Evolutionary conservation across 2,329 filamentous ascomycete species (phyloP).

Genomic region (Dryadomyces quercivorus): DNA sequence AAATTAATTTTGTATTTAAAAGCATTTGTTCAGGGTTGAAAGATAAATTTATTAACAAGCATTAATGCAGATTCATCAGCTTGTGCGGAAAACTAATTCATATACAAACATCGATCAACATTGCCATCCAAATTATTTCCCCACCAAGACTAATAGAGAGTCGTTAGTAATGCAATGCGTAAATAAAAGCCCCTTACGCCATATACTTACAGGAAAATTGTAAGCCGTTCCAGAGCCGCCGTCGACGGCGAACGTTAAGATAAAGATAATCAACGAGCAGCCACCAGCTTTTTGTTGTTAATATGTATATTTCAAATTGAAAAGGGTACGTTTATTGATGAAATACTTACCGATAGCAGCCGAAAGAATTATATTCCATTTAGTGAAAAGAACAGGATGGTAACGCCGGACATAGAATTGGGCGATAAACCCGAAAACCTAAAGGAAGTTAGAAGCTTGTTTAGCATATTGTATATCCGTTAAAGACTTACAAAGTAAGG

Average conservation of each 20-base stretch:
- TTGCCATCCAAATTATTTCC: slow-evolving; percentile 61
- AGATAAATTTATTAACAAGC: too few relatives aligned
- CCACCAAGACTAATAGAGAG: slow-evolving; percentile 41
- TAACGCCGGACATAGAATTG: slow-evolving; percentile 48
- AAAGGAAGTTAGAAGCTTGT: too few relatives aligned
- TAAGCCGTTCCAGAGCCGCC: slow-evolving; percentile 42
- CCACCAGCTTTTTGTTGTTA: neutral
- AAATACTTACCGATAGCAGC: neutral
- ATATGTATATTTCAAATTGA: neutral
- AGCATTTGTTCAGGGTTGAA: too few relatives aligned
- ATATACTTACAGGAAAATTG: slow-evolving; percentile 39
- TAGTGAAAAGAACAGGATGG: slow-evolving; percentile 22
- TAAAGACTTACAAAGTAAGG: slow-evolving; percentile 53
- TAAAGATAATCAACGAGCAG: slow-evolving; percentile 19
- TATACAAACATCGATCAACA: slow-evolving; percentile 56
- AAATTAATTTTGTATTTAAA: too few relatives aligned
- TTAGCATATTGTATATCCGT: too few relatives aligned
- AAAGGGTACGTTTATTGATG: too few relatives aligned
- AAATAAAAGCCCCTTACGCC: neutral
- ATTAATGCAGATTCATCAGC: too few relatives aligned
- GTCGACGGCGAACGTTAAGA: slow-evolving; percentile 28
- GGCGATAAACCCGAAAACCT: slow-evolving; percentile 56
- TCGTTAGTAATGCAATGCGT: neutral
- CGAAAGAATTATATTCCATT: slow-evolving; percentile 15
- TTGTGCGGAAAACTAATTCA: neutral